A percentile compares a stretch with the other conserved stretches of the same genome.
Evolutionary conservation across 495 filamentous ascomycete genomes (phyloP).

Genomic region (Daldinia vernicosa): DNA sequence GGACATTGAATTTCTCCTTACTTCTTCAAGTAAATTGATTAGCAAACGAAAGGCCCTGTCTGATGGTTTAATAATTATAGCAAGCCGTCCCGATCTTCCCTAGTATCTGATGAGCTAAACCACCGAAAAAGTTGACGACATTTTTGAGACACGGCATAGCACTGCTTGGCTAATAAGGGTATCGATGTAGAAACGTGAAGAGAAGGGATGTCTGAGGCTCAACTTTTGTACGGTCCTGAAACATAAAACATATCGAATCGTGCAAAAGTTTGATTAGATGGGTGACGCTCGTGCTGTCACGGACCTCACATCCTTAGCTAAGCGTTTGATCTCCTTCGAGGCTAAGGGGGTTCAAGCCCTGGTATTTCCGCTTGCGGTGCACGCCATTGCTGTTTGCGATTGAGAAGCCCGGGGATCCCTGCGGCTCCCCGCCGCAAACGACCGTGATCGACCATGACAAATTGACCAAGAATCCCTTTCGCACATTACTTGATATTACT

Average conservation of each 20-base stretch:
- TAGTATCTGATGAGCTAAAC: not conserved
- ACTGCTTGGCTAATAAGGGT: not conserved
- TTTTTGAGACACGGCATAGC: not conserved
- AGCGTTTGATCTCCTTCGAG: conserved; percentile 42
- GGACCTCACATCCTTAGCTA: conserved; percentile 36
- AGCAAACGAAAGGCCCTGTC: not conserved
- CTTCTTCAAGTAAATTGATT: not conserved
- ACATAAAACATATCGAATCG: conserved; percentile 43
- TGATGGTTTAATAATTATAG: too few species aligned
- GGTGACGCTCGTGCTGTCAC: conserved; percentile 32
- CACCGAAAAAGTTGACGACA: conserved; percentile 15
- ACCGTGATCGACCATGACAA: conserved; percentile 35
- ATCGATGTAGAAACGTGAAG: conserved; percentile 9
- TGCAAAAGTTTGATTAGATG: conserved; percentile 40
- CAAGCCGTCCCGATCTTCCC: too few species aligned
- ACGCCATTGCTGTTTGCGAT: conserved; percentile 39
- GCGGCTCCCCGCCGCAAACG: conserved; percentile 26
- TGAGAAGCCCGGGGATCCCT: conserved; percentile 25
- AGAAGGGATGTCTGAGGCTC: conserved; percentile 36
- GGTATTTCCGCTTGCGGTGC: conserved; percentile 41
- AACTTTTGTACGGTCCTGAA: conserved; percentile 26
- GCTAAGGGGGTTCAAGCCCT: conserved; percentile 31
- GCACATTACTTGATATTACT: conserved; percentile 21
- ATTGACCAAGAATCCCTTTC: conserved; percentile 36
- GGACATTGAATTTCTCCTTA: not conserved